Percentiles rank a stretch among this genome's conserved stretches.
These are phyloP conservation scores for Colletotrichum sublineola DNA, from an alignment of 2,329 filamentous ascomycete species.

Conservation along the genomic window DNA sequence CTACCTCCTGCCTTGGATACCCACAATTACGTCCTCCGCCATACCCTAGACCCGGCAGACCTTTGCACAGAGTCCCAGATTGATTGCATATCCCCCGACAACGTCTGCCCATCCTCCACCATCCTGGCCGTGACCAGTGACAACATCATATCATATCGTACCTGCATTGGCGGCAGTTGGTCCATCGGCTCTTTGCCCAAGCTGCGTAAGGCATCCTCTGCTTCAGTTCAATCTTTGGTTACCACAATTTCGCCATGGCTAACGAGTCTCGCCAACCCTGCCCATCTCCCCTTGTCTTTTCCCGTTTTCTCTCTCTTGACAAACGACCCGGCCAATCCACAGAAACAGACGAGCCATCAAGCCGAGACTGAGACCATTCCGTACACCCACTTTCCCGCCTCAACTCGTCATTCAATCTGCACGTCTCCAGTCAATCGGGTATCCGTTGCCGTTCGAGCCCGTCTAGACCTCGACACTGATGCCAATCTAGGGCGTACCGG, in stretches of 20 bases:
- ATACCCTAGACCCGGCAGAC: conserved; percentile 15
- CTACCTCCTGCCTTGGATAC: too few species aligned
- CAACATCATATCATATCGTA: neutral
- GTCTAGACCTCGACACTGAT: conserved; percentile 6
- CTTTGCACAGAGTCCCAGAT: conserved; percentile 32
- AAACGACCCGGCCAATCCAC: neutral
- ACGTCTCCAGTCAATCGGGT: conserved; percentile 31
- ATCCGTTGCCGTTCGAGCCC: conserved; percentile 21
- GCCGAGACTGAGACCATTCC: neutral
- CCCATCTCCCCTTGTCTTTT: conserved; percentile 7
- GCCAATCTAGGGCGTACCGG: conserved; percentile 1
- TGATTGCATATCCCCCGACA: conserved; percentile 27
- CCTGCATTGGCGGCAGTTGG: conserved; percentile 3
- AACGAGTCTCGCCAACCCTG: conserved; percentile 27
- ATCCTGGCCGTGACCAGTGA: neutral
- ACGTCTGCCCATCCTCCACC: neutral
- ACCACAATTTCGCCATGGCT: neutral
- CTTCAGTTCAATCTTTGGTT: neutral
- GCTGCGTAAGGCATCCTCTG: too few species aligned
- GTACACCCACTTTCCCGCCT: conserved; percentile 21
- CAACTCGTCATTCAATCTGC: conserved; percentile 17
- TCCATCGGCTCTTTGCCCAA: neutral
- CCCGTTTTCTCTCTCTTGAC: neutral
- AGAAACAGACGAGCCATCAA: neutral
- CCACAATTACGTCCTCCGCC: too few species aligned